Evolutionary conservation across 2,329 filamentous ascomycete genomes (phyloP), one percentile per base, ranked within the genome.

Genomic region (Colletotrichum aenigma): DNA sequence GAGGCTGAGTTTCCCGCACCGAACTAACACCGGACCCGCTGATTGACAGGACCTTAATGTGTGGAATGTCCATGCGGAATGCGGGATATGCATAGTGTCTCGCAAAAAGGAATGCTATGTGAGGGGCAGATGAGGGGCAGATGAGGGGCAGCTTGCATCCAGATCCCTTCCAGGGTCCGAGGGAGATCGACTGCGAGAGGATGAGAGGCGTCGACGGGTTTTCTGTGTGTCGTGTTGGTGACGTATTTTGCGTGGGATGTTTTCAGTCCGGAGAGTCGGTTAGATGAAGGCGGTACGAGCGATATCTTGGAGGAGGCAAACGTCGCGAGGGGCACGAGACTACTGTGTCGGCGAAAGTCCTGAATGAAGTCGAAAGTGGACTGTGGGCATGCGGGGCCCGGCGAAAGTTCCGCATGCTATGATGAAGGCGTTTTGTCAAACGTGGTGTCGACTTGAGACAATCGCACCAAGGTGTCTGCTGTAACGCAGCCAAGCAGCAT

Each of bases 1-100:
- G 72, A 71, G 18, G 67, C 68, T 71, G 68, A 21, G 64, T 64
- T 64, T 36, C 30, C 61, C 32, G 32, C 32, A 36, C n/a, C 24
- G 61, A 64, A 64, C 61, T 34, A 67, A 56, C 30, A 67, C 56
- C 30, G 62, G 70, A 43, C 69, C 62, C 69, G 64, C 74, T 69
- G 70, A 65, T 69, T 74, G 64, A 74, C 43, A 68, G 58, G 43
- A 72, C 32, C 64, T 75, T 73, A 73, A 64, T 76, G 70, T 64
- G 74, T 76, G 74, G 70, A 75, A 68, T 73, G 73, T 60, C 56
- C 24, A 60, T 60, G 56, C 4, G 70, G 66, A 66, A 71, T 66
- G 72, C 8, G 61, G 65, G 70, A 66, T 43, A 36, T 73, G 58
- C 34, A 52, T 26, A 64, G 28, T 69, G 70, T 69, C 74, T 69